phyloP scores from a whole-genome alignment of 805 yeast species.

The Lipomyces mesembrius region DNA sequence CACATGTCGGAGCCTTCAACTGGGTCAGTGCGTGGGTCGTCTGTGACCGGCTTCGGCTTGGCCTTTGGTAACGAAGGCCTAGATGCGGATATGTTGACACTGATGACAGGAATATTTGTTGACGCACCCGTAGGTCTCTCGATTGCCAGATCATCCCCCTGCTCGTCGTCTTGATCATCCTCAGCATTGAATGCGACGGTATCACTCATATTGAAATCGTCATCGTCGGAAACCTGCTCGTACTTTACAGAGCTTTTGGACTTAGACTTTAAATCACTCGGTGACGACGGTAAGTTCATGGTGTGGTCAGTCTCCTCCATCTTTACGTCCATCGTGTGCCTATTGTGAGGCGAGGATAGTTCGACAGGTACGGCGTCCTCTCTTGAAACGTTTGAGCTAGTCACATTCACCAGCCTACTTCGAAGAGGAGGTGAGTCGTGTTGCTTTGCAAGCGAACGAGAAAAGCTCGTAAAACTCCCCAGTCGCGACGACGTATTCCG shows the following conservation, averaged over 20 bases:
- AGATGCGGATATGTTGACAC: constrained; percentile 29
- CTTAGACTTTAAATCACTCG: neutral
- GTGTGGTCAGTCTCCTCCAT: neutral
- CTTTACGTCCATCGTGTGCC: neutral
- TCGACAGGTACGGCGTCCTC: neutral
- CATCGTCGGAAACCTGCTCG: constrained; percentile 21
- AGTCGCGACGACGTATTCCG: constrained; percentile 15
- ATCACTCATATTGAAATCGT: constrained; percentile 10
- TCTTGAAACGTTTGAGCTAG: neutral
- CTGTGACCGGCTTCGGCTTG: neutral
- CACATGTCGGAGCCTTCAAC: constrained; percentile 18
- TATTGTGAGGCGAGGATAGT: neutral
- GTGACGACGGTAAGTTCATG: constrained; percentile 7
- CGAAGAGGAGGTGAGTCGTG: neutral
- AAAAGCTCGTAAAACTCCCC: constrained; percentile 5
- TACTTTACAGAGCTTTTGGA: neutral
- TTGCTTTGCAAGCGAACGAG: constrained; percentile 4
- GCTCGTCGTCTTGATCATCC: constrained; percentile 16
- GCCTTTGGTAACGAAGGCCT: constrained; percentile 6
- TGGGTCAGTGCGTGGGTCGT: constrained; percentile 8
- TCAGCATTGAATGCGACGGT: neutral
- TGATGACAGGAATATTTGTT: constrained; percentile 5
- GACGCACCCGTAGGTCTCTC: constrained; percentile 21
- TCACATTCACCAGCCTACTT: neutral
- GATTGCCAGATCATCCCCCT: constrained; percentile 31